phyloP scores from a whole-genome alignment of 371 early-diverging fungal species.

The Mucor mucedo region DNA sequence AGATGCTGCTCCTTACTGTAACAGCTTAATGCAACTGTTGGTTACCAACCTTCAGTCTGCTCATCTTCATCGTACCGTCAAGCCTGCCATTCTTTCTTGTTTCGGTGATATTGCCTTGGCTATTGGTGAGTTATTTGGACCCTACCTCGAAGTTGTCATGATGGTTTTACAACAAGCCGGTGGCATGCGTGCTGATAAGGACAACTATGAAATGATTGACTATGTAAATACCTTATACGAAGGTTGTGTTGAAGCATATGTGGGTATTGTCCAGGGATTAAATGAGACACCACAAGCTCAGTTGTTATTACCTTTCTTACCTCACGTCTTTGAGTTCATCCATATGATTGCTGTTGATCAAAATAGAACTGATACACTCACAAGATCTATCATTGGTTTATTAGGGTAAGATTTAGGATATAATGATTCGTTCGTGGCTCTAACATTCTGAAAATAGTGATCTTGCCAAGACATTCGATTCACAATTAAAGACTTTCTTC shows the following conservation, averaged over 20 bases:
- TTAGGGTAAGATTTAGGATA: slow-evolving; percentile 60
- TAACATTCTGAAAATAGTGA: slow-evolving; percentile 44
- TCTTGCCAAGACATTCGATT: slow-evolving; percentile 80
- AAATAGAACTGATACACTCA: slow-evolving; percentile 66
- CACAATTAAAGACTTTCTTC: slow-evolving; percentile 69
- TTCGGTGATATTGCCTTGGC: slow-evolving; percentile 98
- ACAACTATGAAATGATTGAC: slow-evolving; percentile 81
- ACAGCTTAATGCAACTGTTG: slow-evolving; percentile 85
- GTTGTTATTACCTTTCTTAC: slow-evolving; percentile 65
- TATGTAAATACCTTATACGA: slow-evolving; percentile 84
- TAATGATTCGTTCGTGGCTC: neutral
- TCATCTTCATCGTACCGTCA: slow-evolving; percentile 82
- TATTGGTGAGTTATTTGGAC: slow-evolving; percentile 86
- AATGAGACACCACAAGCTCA: slow-evolving; percentile 54
- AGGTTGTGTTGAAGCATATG: slow-evolving; percentile 92
- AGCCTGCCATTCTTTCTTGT: slow-evolving; percentile 92
- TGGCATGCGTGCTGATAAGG: slow-evolving; percentile 65
- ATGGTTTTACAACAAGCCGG: slow-evolving; percentile 85
- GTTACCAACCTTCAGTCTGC: slow-evolving; percentile 76
- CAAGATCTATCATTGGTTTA: slow-evolving; percentile 81
- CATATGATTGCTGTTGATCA: slow-evolving; percentile 64
- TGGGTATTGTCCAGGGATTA: slow-evolving; percentile 94
- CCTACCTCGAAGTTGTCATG: slow-evolving; percentile 84
- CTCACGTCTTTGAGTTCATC: slow-evolving; percentile 80
- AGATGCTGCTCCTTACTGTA: slow-evolving; percentile 74